Conservation (phyloP, 495 filamentous ascomycete genomes). For the Umbilicaria muhlenbergii region DNA sequence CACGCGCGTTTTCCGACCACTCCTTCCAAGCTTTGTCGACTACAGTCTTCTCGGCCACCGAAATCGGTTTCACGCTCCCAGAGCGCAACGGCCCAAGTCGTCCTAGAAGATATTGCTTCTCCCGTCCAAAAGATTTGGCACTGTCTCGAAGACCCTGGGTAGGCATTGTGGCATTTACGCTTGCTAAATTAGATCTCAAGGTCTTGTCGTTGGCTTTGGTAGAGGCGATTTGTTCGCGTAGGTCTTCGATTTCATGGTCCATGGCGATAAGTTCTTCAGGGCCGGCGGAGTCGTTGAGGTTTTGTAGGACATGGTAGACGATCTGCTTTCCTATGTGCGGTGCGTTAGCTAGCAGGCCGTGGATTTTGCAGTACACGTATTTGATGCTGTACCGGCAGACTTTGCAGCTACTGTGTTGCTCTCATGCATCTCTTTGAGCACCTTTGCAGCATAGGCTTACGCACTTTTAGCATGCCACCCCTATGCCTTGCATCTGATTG, state of each 20-base stretch:
- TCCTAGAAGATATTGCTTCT: conserved; percentile 25
- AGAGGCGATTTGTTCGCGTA: conserved; percentile 31
- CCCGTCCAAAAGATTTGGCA: conserved; percentile 28
- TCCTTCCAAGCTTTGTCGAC: conserved; percentile 33
- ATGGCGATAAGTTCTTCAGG: conserved; percentile 31
- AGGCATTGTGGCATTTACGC: conserved; percentile 32
- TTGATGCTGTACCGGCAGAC: conserved; percentile 28
- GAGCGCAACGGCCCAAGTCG: conserved; percentile 24
- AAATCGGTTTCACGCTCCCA: conserved; percentile 26
- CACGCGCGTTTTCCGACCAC: conserved; percentile 31
- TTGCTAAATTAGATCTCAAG: conserved; percentile 29
- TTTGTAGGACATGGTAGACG: conserved; percentile 46
- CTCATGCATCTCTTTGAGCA: conserved; percentile 47
- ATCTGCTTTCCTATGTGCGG: conserved; percentile 39
- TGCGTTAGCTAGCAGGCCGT: not conserved
- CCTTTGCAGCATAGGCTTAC: conserved; percentile 41
- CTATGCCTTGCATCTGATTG: not conserved
- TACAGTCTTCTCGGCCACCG: conserved; percentile 27
- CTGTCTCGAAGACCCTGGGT: conserved; percentile 32
- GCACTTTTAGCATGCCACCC: conserved; percentile 1
- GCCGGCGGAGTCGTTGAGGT: conserved; percentile 25
- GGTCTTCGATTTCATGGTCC: conserved; percentile 30
- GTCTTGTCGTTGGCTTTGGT: conserved; percentile 36
- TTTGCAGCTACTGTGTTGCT: conserved; percentile 41
- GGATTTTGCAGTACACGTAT: not conserved